phyloP scores from a whole-genome alignment of 2,329 filamentous ascomycete species.

The Diaporthe aspalathi region DNA sequence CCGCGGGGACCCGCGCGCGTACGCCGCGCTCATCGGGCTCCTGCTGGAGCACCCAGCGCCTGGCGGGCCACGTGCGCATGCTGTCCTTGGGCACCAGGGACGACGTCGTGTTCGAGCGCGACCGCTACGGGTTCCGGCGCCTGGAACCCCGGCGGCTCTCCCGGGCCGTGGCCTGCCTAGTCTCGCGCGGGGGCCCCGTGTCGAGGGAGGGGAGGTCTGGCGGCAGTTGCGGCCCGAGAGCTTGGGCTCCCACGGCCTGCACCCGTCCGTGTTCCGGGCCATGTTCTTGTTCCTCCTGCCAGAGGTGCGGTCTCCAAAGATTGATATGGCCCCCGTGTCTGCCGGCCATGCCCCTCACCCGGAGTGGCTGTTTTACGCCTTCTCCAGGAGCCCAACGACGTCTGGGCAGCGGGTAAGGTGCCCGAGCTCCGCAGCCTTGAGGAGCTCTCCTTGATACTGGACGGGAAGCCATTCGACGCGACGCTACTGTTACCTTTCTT shows the following conservation, averaged over 20 bases:
- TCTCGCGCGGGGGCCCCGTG: background rate
- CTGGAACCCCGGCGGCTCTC: background rate
- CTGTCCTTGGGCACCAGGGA: background rate
- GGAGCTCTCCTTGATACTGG: background rate
- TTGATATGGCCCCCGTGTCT: background rate
- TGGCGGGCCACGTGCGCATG: background rate
- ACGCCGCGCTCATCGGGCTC: background rate
- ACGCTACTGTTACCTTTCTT: background rate
- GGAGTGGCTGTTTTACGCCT: background rate
- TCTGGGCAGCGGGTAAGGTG: background rate
- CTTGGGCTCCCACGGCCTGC: background rate
- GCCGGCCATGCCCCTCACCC: background rate
- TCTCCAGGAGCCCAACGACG: background rate
- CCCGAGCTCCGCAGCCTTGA: background rate
- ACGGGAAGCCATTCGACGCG: background rate
- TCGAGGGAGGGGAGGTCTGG: background rate
- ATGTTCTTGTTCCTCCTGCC: slow-evolving; percentile 2
- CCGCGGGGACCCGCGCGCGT: background rate
- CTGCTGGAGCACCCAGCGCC: background rate
- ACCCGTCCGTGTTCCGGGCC: background rate
- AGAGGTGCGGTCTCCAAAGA: background rate
- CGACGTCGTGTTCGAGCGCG: background rate
- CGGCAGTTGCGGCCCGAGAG: background rate
- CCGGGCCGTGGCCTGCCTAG: background rate
- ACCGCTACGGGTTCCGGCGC: background rate